These are phyloP conservation scores for Trametes elegans DNA, from an alignment of 768 basidiomycete genomes.

Conservation along the genomic window DNA sequence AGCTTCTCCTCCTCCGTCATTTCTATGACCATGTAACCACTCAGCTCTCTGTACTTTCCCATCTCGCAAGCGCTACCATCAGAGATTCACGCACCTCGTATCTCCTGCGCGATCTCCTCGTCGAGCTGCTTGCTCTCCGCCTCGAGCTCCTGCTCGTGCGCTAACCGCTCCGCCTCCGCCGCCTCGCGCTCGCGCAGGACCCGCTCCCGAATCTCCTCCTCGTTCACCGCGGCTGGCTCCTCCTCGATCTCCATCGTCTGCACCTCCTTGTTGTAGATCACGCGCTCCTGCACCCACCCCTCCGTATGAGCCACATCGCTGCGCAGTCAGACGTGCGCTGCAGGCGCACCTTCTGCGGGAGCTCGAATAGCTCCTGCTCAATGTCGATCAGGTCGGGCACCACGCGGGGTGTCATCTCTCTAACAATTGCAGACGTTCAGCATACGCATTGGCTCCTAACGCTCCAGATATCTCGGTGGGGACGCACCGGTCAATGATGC, in stretches of 20 bases:
- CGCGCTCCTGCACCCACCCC: constrained; percentile 55
- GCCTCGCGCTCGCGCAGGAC: constrained; percentile 60
- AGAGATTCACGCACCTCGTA: constrained; percentile 66
- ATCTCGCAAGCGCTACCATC: no score
- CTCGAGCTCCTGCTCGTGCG: constrained; percentile 75
- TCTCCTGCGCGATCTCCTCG: constrained; percentile 83
- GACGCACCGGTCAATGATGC: constrained; percentile 66
- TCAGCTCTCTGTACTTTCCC: not conserved
- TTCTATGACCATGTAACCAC: constrained; percentile 48
- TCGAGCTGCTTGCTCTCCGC: constrained; percentile 83
- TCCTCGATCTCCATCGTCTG: constrained; percentile 71
- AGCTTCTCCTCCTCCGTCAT: constrained; percentile 83
- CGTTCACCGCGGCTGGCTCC: constrained; percentile 43
- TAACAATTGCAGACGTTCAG: constrained; percentile 28
- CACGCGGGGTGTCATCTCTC: constrained; percentile 61
- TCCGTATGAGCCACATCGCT: not conserved
- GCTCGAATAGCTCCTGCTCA: constrained; percentile 86
- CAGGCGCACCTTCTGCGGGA: constrained; percentile 74
- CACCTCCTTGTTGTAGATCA: constrained; percentile 82
- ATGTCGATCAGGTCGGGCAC: constrained; percentile 83
- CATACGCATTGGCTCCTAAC: no score
- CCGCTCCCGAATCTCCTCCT: constrained; percentile 72
- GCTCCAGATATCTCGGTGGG: not conserved
- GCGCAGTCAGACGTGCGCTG: not conserved
- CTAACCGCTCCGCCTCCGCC: constrained; percentile 65